Evolutionary conservation across 106 monocot species (phyloP).

Genomic region (Dioscorea alata): DNA sequence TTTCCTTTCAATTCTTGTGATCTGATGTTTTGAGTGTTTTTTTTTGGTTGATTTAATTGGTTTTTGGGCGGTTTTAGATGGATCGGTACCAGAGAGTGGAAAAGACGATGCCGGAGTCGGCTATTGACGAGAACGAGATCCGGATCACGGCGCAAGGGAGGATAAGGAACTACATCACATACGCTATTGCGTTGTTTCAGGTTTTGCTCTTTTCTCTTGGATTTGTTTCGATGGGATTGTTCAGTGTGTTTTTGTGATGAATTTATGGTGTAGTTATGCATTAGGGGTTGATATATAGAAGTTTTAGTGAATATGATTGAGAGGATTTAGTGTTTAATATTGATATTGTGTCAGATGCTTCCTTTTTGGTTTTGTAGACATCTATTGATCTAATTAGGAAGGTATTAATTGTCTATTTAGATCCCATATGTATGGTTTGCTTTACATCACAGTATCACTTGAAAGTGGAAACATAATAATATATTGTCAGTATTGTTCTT

Average conservation of each 20-base stretch:
- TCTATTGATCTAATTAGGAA: background rate
- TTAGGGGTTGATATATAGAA: background rate
- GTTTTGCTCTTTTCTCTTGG: slow-evolving; percentile 7
- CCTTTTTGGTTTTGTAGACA: background rate
- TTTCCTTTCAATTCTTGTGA: no score
- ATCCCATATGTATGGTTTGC: background rate
- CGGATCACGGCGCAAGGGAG: slow-evolving; percentile 48
- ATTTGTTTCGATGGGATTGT: no score
- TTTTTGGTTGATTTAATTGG: no score
- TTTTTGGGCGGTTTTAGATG: slow-evolving; percentile 16
- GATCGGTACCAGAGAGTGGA: slow-evolving; percentile 58
- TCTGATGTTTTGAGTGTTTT: no score
- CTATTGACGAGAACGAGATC: slow-evolving; percentile 3
- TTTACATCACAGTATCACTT: background rate
- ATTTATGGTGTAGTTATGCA: background rate
- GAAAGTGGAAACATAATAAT: background rate
- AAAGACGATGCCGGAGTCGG: slow-evolving; percentile 21
- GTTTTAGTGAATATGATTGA: background rate
- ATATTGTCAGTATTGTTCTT: background rate
- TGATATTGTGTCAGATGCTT: background rate
- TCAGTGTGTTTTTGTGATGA: background rate
- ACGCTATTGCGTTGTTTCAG: slow-evolving; percentile 38
- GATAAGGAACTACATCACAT: slow-evolving; percentile 56
- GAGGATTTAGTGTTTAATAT: background rate
- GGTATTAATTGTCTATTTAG: background rate